Percentiles rank a stretch among this genome's conserved stretches.
Conservation (phyloP, 106 monocot species). For the Gastrodia elata region DNA sequence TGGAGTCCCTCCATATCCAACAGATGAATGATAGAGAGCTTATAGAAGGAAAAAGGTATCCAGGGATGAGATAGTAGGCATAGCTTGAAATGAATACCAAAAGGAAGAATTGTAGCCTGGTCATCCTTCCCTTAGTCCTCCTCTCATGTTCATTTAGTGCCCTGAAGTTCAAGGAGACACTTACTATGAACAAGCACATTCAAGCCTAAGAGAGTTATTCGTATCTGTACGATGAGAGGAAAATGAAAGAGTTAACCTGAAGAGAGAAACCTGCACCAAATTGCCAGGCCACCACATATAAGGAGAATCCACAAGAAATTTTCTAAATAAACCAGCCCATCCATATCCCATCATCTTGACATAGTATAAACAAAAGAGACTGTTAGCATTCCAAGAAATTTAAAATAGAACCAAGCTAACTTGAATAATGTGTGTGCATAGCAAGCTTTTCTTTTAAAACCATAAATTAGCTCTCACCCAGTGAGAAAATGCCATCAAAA, state of each 20-base stretch:
- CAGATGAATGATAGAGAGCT: constrained; percentile 45
- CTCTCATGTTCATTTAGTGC: constrained; percentile 54
- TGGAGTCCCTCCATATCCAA: constrained; percentile 39
- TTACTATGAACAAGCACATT: no score
- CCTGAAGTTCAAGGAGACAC: constrained; percentile 13
- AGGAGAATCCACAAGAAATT: constrained; percentile 50
- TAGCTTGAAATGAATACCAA: constrained; percentile 41
- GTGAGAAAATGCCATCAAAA: no score
- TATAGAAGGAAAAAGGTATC: constrained; percentile 56
- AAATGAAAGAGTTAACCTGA: constrained; percentile 23
- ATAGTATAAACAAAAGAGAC: neutral
- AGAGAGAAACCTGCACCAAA: constrained; percentile 56
- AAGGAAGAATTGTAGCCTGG: constrained; percentile 67
- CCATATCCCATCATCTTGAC: constrained; percentile 57
- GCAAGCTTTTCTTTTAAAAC: no score
- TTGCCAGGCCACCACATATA: constrained; percentile 67
- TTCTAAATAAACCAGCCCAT: constrained; percentile 55
- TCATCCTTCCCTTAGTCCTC: constrained; percentile 32
- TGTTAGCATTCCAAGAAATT: no score
- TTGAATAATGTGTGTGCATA: no score
- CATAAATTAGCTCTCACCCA: no score
- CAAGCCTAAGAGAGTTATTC: no score
- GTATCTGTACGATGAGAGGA: no score
- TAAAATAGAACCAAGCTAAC: no score
- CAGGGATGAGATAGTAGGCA: constrained; percentile 52